phyloP scores from a whole-genome alignment of 2,329 filamentous ascomycete genomes.

The Aspergillus caelatus region DNA sequence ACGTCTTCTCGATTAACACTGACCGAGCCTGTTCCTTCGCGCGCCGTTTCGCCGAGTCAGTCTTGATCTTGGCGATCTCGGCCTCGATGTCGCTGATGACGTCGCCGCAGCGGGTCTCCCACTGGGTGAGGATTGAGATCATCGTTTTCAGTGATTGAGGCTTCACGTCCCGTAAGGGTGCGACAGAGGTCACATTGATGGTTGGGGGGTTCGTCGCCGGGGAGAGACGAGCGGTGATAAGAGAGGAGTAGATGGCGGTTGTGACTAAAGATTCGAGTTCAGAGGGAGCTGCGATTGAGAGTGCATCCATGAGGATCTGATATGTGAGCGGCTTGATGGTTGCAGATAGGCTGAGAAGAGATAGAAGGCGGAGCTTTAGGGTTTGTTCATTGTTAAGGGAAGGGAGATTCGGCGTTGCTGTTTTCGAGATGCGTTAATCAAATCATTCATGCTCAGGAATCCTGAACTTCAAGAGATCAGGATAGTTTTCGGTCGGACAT shows the following conservation, averaged over 20 bases:
- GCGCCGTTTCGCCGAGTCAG: constrained; percentile 58
- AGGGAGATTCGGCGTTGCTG: constrained; percentile 64
- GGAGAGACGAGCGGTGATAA: constrained; percentile 82
- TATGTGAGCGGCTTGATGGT: constrained; percentile 73
- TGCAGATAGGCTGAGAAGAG: constrained; percentile 78
- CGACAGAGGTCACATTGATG: constrained; percentile 77
- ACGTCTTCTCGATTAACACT: constrained; percentile 52
- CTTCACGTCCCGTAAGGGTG: constrained; percentile 82
- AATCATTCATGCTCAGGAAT: neutral
- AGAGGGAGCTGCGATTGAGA: constrained; percentile 67
- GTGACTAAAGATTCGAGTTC: constrained; percentile 87
- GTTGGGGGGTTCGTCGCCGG: constrained; percentile 76
- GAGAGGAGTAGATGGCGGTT: constrained; percentile 80
- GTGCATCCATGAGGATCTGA: constrained; percentile 63
- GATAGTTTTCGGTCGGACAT: constrained; percentile 13
- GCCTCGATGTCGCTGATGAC: constrained; percentile 75
- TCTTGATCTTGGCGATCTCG: constrained; percentile 70
- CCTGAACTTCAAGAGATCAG: neutral
- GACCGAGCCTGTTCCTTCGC: constrained; percentile 54
- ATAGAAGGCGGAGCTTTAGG: constrained; percentile 87
- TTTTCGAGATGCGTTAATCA: neutral
- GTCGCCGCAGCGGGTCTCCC: constrained; percentile 75
- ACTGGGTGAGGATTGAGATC: constrained; percentile 68
- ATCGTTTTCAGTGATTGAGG: constrained; percentile 72
- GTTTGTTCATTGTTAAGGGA: constrained; percentile 71